These are phyloP conservation scores for Phytophthora pistaciae DNA, from an alignment of 352 stramenopile genomes.

Conservation along the genomic window DNA sequence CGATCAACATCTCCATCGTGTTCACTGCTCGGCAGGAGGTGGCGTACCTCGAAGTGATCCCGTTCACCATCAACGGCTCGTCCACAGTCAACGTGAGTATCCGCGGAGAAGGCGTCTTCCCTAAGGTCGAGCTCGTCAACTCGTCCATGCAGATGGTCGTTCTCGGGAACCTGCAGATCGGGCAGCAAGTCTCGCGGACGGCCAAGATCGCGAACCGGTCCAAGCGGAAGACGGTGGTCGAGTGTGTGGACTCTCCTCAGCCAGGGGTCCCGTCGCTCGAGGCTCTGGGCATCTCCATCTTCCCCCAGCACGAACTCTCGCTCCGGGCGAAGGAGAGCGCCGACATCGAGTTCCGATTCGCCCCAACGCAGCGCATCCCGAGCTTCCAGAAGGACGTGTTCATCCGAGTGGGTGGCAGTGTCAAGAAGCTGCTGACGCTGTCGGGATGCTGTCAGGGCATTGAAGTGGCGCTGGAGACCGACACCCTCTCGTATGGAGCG, in stretches of 20 bases:
- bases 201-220: conserved; percentile 90
- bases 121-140: conserved; percentile 92
- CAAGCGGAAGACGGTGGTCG: conserved; percentile 76
- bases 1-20: conserved; percentile 78
- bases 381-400: conserved; percentile 76
- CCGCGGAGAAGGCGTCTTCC: conserved; percentile 76
- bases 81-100: conserved; percentile 82
- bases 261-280: conserved; percentile 44
- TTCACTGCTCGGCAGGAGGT: conserved; percentile 90
- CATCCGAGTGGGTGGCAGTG: conserved; percentile 70
- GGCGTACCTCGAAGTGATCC: conserved; percentile 86
- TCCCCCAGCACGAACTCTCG: conserved; percentile 66
- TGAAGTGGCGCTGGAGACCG: conserved; percentile 90
- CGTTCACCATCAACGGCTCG: conserved; percentile 93
- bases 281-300: conserved; percentile 65
- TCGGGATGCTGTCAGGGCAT: conserved; percentile 91
- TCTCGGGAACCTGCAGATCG: conserved; percentile 89
- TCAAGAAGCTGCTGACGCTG: conserved; percentile 81
- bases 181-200: conserved; percentile 70
- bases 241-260: conserved; percentile 51
- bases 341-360: conserved; percentile 83
- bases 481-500: conserved; percentile 90
- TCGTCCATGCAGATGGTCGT: conserved; percentile 79
- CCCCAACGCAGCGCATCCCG: conserved; percentile 67
- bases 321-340: conserved; percentile 83